Evolutionary conservation across 108 stramenopile species (phyloP).

Genomic region (Aurantiochytrium sp.): DNA sequence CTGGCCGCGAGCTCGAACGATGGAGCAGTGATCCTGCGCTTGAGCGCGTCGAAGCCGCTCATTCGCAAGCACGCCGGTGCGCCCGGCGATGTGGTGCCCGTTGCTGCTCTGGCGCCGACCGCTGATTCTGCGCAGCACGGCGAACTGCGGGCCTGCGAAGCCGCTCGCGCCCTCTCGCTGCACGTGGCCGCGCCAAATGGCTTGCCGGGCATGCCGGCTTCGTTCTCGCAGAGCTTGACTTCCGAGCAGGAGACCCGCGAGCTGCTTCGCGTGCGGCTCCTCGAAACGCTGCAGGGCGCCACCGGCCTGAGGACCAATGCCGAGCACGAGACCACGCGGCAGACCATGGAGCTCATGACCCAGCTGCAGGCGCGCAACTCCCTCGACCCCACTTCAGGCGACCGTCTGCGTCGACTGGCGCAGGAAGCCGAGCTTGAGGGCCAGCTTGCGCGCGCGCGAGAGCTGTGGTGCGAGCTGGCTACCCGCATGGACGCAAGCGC

Average conservation of each 20-base stretch:
- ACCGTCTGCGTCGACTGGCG: not conserved
- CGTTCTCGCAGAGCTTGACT: too few species aligned
- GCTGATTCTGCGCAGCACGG: too few species aligned
- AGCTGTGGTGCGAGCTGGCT: not conserved
- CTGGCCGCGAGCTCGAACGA: not conserved
- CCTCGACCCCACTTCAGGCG: not conserved
- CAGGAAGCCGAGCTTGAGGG: slow-evolving; percentile 15
- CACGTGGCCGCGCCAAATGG: too few species aligned
- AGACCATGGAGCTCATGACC: not conserved
- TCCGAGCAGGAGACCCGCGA: too few species aligned
- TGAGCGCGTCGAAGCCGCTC: not conserved
- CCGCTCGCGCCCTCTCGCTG: too few species aligned
- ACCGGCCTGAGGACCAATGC: not conserved
- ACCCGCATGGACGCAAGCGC: too few species aligned
- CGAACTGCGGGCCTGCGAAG: too few species aligned
- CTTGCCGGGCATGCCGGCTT: too few species aligned
- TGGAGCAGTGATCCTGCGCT: not conserved
- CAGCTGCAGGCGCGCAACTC: not conserved
- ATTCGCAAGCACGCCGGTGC: not conserved
- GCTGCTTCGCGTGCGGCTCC: not conserved
- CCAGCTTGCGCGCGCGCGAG: not conserved
- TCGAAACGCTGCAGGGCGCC: not conserved
- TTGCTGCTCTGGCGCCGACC: not conserved
- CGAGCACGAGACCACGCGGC: not conserved
- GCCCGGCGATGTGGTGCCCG: not conserved